These are phyloP conservation scores for Gryganskiella cystojenkinii DNA, from an alignment of 192 early-diverging fungal genomes.

Conservation along the genomic window DNA sequence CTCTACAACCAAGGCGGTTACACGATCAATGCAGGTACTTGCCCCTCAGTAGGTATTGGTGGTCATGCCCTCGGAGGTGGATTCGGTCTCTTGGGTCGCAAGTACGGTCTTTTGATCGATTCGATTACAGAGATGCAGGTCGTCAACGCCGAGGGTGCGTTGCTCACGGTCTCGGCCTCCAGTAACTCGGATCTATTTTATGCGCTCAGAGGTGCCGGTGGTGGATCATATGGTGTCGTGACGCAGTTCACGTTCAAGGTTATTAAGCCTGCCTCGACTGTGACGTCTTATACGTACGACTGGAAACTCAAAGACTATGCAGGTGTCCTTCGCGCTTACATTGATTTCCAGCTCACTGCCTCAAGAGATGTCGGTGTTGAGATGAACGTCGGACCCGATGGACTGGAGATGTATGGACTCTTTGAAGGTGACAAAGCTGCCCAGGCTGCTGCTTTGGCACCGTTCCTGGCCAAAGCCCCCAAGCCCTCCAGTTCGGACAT, in stretches of 20 bases:
- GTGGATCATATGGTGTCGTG: slow-evolving; percentile 57
- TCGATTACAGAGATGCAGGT: slow-evolving; percentile 53
- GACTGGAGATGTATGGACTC: slow-evolving; percentile 36
- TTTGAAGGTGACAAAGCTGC: slow-evolving; percentile 32
- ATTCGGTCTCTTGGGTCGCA: slow-evolving; percentile 58
- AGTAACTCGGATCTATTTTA: slow-evolving; percentile 70
- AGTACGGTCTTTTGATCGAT: slow-evolving; percentile 63
- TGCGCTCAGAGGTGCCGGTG: slow-evolving; percentile 70
- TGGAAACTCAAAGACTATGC: slow-evolving; percentile 10
- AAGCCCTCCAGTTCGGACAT: slow-evolving; percentile 10
- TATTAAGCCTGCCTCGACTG: slow-evolving; percentile 7
- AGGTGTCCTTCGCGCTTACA: slow-evolving; percentile 15
- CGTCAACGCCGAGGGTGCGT: slow-evolving; percentile 57
- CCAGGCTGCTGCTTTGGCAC: slow-evolving; percentile 3
- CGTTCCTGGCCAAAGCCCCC: slow-evolving; percentile 16
- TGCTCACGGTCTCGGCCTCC: slow-evolving; percentile 40
- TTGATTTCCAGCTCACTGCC: slow-evolving; percentile 23
- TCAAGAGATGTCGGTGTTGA: slow-evolving; percentile 46
- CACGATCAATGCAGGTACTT: slow-evolving; percentile 61
- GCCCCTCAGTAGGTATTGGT: slow-evolving; percentile 67
- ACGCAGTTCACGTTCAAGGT: slow-evolving; percentile 44
- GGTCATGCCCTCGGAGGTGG: slow-evolving; percentile 68
- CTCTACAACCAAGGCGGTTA: slow-evolving; percentile 45
- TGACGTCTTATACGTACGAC: slow-evolving; percentile 29
- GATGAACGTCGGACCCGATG: slow-evolving; percentile 30